These are phyloP conservation scores for Hanseniaspora pseudoguilliermondii DNA, from an alignment of 805 yeast genomes.

Conservation along the genomic window DNA sequence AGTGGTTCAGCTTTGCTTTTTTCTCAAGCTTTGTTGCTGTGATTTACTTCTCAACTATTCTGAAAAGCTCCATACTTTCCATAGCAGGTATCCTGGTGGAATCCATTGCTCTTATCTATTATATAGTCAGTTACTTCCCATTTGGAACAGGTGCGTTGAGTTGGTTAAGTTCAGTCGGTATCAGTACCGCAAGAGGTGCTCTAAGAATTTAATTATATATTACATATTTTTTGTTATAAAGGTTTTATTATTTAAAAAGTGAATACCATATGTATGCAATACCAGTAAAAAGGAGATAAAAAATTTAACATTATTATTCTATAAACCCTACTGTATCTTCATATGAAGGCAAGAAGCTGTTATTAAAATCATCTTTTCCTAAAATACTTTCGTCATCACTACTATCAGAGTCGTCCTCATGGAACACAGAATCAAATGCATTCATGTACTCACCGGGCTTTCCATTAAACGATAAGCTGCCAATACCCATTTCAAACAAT, in stretches of 20 bases:
- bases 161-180: constrained; percentile 44
- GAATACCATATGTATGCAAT: no score
- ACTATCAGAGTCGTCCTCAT: background rate
- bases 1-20: constrained; percentile 69
- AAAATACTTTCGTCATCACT: constrained; percentile 1
- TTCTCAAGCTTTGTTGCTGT: constrained; percentile 71
- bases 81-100: constrained; percentile 64
- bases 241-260: no score
- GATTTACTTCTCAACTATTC: constrained; percentile 57
- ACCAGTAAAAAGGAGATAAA: no score
- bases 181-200: constrained; percentile 39
- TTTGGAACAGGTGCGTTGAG: constrained; percentile 73
- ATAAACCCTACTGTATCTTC: constrained; percentile 1
- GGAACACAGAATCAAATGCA: background rate
- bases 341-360: constrained; percentile 1
- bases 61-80: constrained; percentile 61
- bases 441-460: background rate
- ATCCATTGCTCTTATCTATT: constrained; percentile 76
- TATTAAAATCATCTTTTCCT: background rate
- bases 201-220: constrained; percentile 20
- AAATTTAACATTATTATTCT: background rate
- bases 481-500: background rate
- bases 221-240: background rate
- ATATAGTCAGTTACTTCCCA: constrained; percentile 87
- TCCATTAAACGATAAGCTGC: background rate